Evolutionary conservation across 1,284 basidiomycete genomes (phyloP).

Genomic region (Ganoderma resinaceum): DNA sequence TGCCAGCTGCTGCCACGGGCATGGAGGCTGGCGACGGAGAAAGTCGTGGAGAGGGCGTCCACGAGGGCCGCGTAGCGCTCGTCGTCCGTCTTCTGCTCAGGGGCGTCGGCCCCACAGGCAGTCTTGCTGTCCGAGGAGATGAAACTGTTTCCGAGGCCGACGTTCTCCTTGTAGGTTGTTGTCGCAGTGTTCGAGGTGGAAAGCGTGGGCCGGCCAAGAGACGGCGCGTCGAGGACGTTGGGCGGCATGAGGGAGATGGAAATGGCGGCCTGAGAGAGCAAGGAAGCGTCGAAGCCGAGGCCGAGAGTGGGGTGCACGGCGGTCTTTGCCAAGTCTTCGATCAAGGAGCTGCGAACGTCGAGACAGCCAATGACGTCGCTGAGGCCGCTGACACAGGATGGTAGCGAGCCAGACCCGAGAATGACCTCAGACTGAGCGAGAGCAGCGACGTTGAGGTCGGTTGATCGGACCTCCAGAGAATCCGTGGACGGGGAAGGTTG

Average conservation of each 20-base stretch:
- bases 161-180: background rate
- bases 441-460: background rate
- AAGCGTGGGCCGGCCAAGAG: background rate
- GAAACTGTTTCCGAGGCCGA: background rate
- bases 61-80: background rate
- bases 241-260: background rate
- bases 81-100: background rate
- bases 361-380: slow-evolving; percentile 3
- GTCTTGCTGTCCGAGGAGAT: background rate
- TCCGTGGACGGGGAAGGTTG: background rate
- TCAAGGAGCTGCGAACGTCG: background rate
- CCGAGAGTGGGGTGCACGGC: background rate
- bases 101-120: background rate
- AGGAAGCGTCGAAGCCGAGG: background rate
- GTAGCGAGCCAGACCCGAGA: background rate
- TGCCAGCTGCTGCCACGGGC: background rate
- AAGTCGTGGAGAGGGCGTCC: background rate
- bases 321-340: background rate
- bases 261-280: background rate
- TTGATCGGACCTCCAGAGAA: background rate
- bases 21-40: background rate
- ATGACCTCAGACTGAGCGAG: background rate
- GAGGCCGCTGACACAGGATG: slow-evolving; percentile 4
- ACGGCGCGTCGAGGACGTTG: background rate
- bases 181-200: background rate